Evolutionary conservation across 345 rosid species (phyloP), one percentile per base, ranked within the genome.

Genomic region (Citrus mangshanensis): DNA sequence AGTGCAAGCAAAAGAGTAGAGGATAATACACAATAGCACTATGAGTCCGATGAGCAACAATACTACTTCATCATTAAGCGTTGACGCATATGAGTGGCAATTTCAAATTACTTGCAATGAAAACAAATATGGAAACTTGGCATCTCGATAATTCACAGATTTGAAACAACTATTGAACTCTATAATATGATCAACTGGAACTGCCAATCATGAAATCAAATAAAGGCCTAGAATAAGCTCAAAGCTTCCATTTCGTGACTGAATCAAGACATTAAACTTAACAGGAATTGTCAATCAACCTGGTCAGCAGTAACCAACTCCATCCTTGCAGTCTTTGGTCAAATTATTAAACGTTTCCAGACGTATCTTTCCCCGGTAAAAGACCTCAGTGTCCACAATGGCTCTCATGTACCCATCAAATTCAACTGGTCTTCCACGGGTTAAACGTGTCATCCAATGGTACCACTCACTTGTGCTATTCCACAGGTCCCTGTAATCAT

Each of bases 391-490:
- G 79, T 96, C 99, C 78, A 94, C 98, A 28, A 94, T 97, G 58
- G 89, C 99, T 85, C 98, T 89, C 99, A 94, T 96, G 82, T 91
- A 93, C n/a, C 98, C 97, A 76, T 96, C 98, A 76, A 96, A 96
- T 74, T 93, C 93, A 22, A 93, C 98, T 0, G 90, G 88, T 32
- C 78, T 85, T 62, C 93, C 97, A 78, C 84, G 82, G 72, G 91
- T 93, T 79, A 96, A 84, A n/a, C 77, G 69, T 73, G 63, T 85
- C 1, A 97, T 93, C 84, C 93, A 97, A 24, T 89, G 91, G 89
- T 89, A 94, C 99, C 99, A 96, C 56, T 93, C 98, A 65, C 98
- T 94, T 5, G 85, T 84, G 68, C 85, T 85, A 18, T 91, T 88
- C 99, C 99, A 94, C 76, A 94, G 78, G 63, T 87, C 90, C 76